Evolutionary conservation across 1,284 basidiomycete species (phyloP).

Genomic region (Wolfiporia cocos): DNA sequence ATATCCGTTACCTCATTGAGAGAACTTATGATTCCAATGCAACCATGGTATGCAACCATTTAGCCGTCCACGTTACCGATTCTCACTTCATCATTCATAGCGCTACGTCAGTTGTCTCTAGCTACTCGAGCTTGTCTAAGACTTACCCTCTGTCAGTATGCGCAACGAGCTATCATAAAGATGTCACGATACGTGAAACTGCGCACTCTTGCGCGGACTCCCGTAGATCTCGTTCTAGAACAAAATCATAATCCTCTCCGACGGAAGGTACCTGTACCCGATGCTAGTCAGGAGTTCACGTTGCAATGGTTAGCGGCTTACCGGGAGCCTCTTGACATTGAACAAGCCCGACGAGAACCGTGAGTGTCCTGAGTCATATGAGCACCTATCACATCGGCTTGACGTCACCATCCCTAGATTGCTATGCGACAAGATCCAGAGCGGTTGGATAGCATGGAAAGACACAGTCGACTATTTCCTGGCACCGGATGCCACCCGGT

Average conservation of each 20-base stretch:
- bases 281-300: slow-evolving; percentile 56
- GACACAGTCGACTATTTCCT: slow-evolving; percentile 38
- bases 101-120: slow-evolving; percentile 61
- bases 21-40: slow-evolving; percentile 56
- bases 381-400: background rate
- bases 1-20: slow-evolving; percentile 52
- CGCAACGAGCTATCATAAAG: slow-evolving; percentile 66
- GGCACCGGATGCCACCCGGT: slow-evolving; percentile 39
- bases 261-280: slow-evolving; percentile 40
- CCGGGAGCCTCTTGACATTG: slow-evolving; percentile 34
- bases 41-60: slow-evolving; percentile 43
- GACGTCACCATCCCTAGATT: slow-evolving; percentile 26
- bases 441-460: slow-evolving; percentile 60
- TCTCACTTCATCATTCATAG: too few species aligned
- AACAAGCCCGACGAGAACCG: slow-evolving; percentile 32
- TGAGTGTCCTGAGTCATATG: slow-evolving; percentile 28
- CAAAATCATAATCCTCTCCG: slow-evolving; percentile 54
- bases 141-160: slow-evolving; percentile 40
- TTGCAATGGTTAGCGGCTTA: slow-evolving; percentile 48
- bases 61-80: too few species aligned
- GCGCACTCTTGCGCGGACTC: slow-evolving; percentile 58
- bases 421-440: slow-evolving; percentile 46
- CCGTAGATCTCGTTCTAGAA: slow-evolving; percentile 52
- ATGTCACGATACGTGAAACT: slow-evolving; percentile 68
- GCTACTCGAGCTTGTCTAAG: too few species aligned